Percentiles rank a stretch among this genome's conserved stretches.
These are phyloP conservation scores for Gracilaria gracilis DNA, from an alignment of 23 red algal species.

Conservation along the genomic window DNA sequence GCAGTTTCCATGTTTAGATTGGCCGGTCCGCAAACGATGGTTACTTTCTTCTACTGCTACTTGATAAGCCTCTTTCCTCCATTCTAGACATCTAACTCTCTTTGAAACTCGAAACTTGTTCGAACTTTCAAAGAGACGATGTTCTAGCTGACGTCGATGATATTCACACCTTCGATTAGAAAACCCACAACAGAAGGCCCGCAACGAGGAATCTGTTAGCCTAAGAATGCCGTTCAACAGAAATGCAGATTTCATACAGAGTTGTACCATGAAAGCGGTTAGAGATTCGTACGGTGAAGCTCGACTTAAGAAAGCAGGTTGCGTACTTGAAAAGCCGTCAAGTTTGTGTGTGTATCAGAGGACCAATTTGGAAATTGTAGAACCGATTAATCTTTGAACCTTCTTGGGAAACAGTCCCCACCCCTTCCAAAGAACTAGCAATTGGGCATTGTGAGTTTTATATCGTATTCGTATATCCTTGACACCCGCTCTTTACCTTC, in stretches of 20 bases:
- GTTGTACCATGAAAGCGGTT: neutral
- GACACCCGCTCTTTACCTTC: neutral
- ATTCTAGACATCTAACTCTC: neutral
- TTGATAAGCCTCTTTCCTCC: neutral
- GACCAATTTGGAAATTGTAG: neutral
- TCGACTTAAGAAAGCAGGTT: neutral
- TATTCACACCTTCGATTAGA: neutral
- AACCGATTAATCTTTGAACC: neutral
- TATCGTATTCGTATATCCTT: neutral
- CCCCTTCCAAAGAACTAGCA: neutral
- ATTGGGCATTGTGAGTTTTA: neutral
- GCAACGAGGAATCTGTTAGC: neutral
- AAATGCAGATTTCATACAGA: neutral
- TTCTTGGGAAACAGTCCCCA: slow-evolving; percentile 1
- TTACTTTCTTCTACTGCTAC: neutral
- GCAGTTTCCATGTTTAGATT: neutral
- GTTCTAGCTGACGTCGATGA: neutral
- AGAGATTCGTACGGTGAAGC: neutral
- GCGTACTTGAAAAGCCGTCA: neutral
- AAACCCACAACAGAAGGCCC: neutral
- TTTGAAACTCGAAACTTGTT: slow-evolving; percentile 5
- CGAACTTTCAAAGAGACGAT: neutral
- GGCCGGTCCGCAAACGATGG: neutral
- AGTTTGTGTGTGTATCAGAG: neutral
- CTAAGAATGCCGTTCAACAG: neutral